Evolutionary conservation across 1,284 basidiomycete genomes (phyloP), one percentile per base, ranked within the genome.

Genomic region (Coniophora puteana): DNA sequence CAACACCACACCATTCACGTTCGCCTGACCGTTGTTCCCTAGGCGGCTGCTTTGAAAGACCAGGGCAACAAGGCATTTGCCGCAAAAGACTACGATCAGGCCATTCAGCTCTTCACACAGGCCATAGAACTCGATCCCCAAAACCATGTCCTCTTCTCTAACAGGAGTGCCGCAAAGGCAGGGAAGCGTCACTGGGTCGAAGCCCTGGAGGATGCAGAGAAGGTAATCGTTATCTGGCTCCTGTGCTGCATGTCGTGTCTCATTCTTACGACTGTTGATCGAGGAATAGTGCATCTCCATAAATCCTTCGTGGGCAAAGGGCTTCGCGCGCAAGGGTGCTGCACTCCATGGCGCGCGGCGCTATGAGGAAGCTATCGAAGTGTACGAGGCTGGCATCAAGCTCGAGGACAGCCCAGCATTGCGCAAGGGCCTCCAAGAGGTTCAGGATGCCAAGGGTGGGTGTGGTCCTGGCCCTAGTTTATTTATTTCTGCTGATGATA

Each of bases 21-120:
- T n/a, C 20, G 14, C 23, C 16, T 12, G 26, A 13, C 8, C 13
- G 23, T 25, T 43, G 7, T 22, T 23, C 40, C 23, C 25, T 36
- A 79, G 74, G 74, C 68, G 40, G 74, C 66, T 61, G 67, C 80
- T 49, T 75, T 93, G 58, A 96, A 98, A 74, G 89, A 93, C 56
- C 80, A 85, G 62, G 94, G 94, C 59, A 98, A 98, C 78, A 94
- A 94, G 64, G 91, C 91, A 28, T 97, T 98, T 69, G 75, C 88
- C 25, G 89, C 91, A 41, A 97, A 95, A 65, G 82, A 96, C 59
- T 97, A 89, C 67, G 83, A 90, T 65, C 81, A 78, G 48, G 94
- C 94, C 8, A 91, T 94, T 68, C 75, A 83, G 52, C 66, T 88
- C 37, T 98, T 96, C 71, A 79, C 85, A 4, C 78, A 94, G 53